Base-by-base conservation (phyloP, 495 filamentous ascomycete species). In the Apodospora peruviana region DNA sequence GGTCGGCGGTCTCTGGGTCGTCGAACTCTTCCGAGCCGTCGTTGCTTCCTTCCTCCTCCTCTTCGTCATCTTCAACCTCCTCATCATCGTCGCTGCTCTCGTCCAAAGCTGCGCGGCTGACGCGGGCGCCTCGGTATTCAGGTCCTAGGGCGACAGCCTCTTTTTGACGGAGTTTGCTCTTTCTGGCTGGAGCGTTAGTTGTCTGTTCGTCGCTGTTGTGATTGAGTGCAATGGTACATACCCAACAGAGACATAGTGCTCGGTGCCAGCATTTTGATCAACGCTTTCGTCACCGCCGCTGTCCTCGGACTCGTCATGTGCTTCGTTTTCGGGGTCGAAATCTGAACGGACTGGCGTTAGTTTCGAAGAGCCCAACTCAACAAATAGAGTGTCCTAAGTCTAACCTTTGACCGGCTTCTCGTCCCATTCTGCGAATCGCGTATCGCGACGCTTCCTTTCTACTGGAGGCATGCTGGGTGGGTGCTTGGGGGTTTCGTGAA, bases 181-280 rank as follows among this genome's bases (percentile, higher is more conserved):
- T 91, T 16, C 88, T 90, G 20, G 32, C 12, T 4, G 16, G 11
- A 25, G 50, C 11, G 35, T 56, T 50, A 54, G 40, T 18, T 23
- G 8, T 11, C 20, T 11, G 9, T 41, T n/a, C 4, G n/a, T 22
- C 10, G 10, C 10, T n/a, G 19, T 24, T 41, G n/a, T 22, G 39
- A 5, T 38, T 38, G 36, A n/a, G 9, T 38, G 10, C 36, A 38
- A 49, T 48, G 17, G 21, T 32, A 49, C 59, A 40, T 76, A 91
- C 86, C 86, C 84, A 58, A 96, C 86, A 47, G 78, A 67, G 20
- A 84, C 76, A 62, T 98, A 98, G 58, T 98, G 91, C 52, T 93
- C 91, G 14, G 89, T 82, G 17, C 60, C 82, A 65, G 52, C 76
- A 59, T 65, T 66, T 11, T 76, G 75, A 55, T 82, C 65, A 21